phyloP scores from a whole-genome alignment of 352 stramenopile genomes.

The Pythium chondricola region DNA sequence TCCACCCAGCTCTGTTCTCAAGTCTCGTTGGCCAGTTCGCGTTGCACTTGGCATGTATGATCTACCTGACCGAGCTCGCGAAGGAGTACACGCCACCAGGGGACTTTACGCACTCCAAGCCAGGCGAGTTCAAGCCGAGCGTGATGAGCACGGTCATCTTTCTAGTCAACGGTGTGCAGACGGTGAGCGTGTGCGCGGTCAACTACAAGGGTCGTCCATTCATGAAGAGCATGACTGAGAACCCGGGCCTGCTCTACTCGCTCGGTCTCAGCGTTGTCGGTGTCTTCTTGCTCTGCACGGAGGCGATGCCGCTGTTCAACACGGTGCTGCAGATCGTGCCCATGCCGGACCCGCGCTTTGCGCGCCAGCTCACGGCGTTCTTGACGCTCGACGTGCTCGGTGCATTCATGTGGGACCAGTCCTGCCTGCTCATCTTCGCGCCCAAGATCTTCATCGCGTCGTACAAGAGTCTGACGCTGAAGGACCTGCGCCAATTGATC shows the following conservation, averaged over 20 bases:
- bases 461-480: conserved; percentile 63
- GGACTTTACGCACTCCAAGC: conserved; percentile 62
- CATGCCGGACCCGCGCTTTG: conserved; percentile 85
- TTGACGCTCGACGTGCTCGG: conserved; percentile 81
- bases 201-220: conserved; percentile 99
- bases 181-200: conserved; percentile 97
- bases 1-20: conserved; percentile 90
- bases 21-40: conserved; percentile 95
- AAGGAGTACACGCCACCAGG: conserved; percentile 87
- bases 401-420: conserved; percentile 82
- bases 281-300: conserved; percentile 90
- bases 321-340: conserved; percentile 90
- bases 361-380: conserved; percentile 71
- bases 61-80: conserved; percentile 87
- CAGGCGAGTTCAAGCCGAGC: conserved; percentile 96
- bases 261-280: conserved; percentile 80
- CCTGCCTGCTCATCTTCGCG: conserved; percentile 80
- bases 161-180: conserved; percentile 92
- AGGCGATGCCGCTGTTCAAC: conserved; percentile 90
- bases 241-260: conserved; percentile 93
- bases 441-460: conserved; percentile 84
- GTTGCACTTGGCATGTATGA: conserved; percentile 93
- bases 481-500: conserved; percentile 72
- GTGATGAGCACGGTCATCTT: conserved; percentile 98
- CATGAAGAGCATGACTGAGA: conserved; percentile 97